A percentile compares a stretch with the other conserved stretches of the same genome.
These are phyloP conservation scores for Pisolithus albus DNA, from an alignment of 768 basidiomycete species.

Conservation along the genomic window DNA sequence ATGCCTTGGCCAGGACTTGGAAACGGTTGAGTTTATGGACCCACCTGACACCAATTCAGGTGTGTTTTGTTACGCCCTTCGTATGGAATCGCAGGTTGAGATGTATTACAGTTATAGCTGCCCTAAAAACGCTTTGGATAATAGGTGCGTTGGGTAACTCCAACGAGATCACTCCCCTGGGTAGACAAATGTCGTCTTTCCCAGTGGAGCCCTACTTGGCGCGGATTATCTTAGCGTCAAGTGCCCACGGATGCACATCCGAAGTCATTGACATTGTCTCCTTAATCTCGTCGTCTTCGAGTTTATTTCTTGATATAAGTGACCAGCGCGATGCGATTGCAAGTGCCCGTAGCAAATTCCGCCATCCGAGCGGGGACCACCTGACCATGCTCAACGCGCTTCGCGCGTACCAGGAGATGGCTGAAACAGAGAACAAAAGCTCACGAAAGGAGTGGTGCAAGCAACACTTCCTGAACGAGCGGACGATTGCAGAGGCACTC, in stretches of 20 bases:
- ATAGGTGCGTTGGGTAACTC: slow-evolving; percentile 71
- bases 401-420: slow-evolving; percentile 71
- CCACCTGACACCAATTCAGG: slow-evolving; percentile 68
- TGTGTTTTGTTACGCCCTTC: slow-evolving; percentile 33
- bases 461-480: slow-evolving; percentile 75
- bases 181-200: slow-evolving; percentile 81
- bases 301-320: slow-evolving; percentile 70
- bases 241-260: slow-evolving; percentile 59
- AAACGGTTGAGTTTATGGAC: slow-evolving; percentile 85
- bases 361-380: slow-evolving; percentile 85
- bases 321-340: slow-evolving; percentile 69
- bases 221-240: slow-evolving; percentile 73
- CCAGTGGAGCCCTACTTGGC: slow-evolving; percentile 87
- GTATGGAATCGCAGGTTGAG: not conserved
- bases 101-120: slow-evolving; percentile 43
- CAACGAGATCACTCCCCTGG: slow-evolving; percentile 61
- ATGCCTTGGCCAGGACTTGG: slow-evolving; percentile 74
- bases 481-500: slow-evolving; percentile 69
- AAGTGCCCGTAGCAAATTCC: slow-evolving; percentile 70
- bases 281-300: slow-evolving; percentile 72
- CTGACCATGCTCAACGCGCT: slow-evolving; percentile 84
- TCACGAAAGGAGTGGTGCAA: slow-evolving; percentile 73
- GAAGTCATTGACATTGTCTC: slow-evolving; percentile 85
- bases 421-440: slow-evolving; percentile 37
- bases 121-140: slow-evolving; percentile 67